These are phyloP conservation scores for Malus hybrid DNA, from an alignment of 331 rosid species.

Conservation along the genomic window DNA sequence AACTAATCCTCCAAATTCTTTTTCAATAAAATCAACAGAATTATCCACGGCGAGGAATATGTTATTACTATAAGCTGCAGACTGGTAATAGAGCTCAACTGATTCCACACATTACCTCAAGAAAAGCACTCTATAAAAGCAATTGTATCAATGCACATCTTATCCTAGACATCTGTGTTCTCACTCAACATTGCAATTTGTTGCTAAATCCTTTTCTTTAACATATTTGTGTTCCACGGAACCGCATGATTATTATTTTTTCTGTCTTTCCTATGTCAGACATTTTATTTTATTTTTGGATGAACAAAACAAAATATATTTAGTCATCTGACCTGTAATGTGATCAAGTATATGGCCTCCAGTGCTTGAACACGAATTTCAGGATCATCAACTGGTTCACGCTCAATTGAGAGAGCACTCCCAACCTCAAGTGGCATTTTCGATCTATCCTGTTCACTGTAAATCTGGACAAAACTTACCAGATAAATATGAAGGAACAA, in stretches of 20 bases:
- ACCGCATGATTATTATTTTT: too few species aligned
- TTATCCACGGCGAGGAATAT: not conserved
- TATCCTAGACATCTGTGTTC: not conserved
- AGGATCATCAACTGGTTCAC: slow-evolving; percentile 69
- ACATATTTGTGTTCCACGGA: not conserved
- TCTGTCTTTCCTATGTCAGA: not conserved
- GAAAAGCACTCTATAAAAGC: not conserved
- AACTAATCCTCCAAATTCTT: not conserved
- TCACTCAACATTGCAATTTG: not conserved
- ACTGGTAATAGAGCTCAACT: too few species aligned
- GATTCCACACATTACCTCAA: too few species aligned
- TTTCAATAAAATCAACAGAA: not conserved
- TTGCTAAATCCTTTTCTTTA: not conserved
- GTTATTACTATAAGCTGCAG: too few species aligned
- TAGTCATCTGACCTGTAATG: slow-evolving; percentile 53
- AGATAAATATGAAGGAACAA: slow-evolving; percentile 4
- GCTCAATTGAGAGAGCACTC: slow-evolving; percentile 83
- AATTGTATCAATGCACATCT: not conserved
- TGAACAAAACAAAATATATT: not conserved
- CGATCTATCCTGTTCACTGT: slow-evolving; percentile 58
- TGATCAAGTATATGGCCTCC: slow-evolving; percentile 86
- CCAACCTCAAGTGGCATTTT: slow-evolving; percentile 95
- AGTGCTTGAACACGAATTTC: slow-evolving; percentile 73
- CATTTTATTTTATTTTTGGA: not conserved
- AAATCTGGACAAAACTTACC: slow-evolving; percentile 41